Conservation (phyloP, 2,329 filamentous ascomycete genomes). For the Tolypocladium amazonense region DNA sequence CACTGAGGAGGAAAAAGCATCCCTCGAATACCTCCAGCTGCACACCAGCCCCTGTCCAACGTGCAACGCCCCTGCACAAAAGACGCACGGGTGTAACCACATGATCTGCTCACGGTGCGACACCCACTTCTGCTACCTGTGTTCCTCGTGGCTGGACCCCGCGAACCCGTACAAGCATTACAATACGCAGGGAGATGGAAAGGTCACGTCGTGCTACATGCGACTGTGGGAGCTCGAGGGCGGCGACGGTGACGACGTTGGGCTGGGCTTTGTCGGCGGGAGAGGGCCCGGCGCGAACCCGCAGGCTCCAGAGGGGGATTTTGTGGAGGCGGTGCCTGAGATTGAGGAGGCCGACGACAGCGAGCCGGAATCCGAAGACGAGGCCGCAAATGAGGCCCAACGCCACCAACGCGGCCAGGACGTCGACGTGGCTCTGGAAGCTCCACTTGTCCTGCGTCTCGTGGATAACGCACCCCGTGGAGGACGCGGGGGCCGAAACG, state of each 20-base stretch:
- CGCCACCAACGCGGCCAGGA: constrained; percentile 17
- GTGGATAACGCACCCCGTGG: constrained; percentile 25
- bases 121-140: constrained; percentile 93
- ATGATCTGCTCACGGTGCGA: constrained; percentile 89
- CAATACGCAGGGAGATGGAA: constrained; percentile 49
- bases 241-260: constrained; percentile 56
- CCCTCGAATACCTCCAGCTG: constrained; percentile 68
- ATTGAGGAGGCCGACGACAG: constrained; percentile 22
- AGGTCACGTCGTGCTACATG: constrained; percentile 61
- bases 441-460: constrained; percentile 45
- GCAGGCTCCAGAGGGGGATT: not conserved
- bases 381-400: constrained; percentile 10
- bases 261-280: constrained; percentile 32
- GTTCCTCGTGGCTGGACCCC: constrained; percentile 73
- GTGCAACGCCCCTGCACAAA: constrained; percentile 75
- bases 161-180: constrained; percentile 83
- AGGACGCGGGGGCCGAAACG: constrained; percentile 11
- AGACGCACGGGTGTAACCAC: constrained; percentile 91
- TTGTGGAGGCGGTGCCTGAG: not conserved
- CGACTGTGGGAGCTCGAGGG: constrained; percentile 83
- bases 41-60: constrained; percentile 86
- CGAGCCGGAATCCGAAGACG: constrained; percentile 13
- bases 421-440: constrained; percentile 42
- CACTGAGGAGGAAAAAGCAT: constrained; percentile 75
- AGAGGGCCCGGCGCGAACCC: constrained; percentile 4